These are phyloP conservation scores for Mitragyna speciosa DNA, from an alignment of 257 asterid species.

Conservation along the genomic window DNA sequence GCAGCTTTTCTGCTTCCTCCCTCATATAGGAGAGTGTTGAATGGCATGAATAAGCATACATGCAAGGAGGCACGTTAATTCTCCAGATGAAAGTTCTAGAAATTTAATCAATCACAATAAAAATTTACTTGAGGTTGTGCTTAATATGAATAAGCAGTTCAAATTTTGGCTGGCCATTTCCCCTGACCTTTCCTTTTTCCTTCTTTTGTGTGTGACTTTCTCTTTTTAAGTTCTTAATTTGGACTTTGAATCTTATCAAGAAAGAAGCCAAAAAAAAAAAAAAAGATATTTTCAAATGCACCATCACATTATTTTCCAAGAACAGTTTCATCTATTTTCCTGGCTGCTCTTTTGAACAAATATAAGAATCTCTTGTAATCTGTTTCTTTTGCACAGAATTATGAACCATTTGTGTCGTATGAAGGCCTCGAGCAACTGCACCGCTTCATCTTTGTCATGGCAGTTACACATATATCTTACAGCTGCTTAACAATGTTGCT, in stretches of 20 bases:
- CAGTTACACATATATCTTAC: conserved; percentile 85
- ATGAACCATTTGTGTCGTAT: conserved; percentile 90
- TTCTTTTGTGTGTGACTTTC: not conserved
- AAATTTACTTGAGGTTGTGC: not conserved
- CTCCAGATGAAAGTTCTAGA: not conserved
- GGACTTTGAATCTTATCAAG: not conserved
- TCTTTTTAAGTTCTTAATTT: not conserved
- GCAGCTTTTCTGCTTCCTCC: conserved; percentile 43
- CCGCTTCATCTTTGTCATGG: conserved; percentile 97
- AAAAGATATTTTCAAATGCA: not conserved
- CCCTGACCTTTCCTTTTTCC: not conserved
- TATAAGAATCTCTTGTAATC: conserved; percentile 8
- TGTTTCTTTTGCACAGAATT: conserved; percentile 46
- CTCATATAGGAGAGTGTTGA: conserved; percentile 55
- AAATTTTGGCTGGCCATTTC: not conserved
- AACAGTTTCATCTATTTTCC: conserved; percentile 2
- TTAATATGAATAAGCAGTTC: not conserved
- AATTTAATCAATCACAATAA: not conserved
- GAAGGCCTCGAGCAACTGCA: conserved; percentile 99
- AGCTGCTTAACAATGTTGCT: conserved; percentile 98
- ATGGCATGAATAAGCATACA: conserved; percentile 56
- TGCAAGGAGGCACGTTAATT: conserved; percentile 65
- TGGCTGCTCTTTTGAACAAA: conserved; percentile 4
- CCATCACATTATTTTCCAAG: not conserved
- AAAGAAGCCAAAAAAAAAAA: not conserved